Evolutionary conservation across 1,139 yeast genomes (phyloP), one percentile per base, ranked within the genome.

Genomic region (Pichia terricola): DNA sequence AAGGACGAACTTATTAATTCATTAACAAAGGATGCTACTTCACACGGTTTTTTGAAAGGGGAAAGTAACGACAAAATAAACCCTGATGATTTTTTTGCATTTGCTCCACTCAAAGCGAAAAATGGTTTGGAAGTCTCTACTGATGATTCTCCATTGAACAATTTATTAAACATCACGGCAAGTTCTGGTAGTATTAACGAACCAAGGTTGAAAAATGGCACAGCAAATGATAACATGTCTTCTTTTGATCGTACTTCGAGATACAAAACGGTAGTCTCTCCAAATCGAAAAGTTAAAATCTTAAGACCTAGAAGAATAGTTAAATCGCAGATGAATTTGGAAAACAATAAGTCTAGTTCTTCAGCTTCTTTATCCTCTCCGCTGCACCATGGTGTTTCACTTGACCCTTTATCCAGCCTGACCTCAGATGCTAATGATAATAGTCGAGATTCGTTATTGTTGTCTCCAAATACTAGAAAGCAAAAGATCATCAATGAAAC

Each of bases 241-340:
- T 16, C 22, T 16, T 16, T 16, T 16, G 22, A 16, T 16, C 22
- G 22, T 16, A 16, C 22, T 16, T 16, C 22, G 22, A 30, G 11
- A 30, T 30, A 8, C 11, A 30, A 30, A 30, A 11, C 10, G 11
- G 38, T 55, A 4, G 44, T 55, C 1, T 66, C 72, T 1, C 72
- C 73, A 25, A 54, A 64, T 45, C 56, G 60, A 49, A 54, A 61
- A 50, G 51, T 58, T 33, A 43, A 56, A 45, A 61, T 70, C 42
- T 70, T 70, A 53, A 70, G 69, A 48, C 72, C 73, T 4, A 67
- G 77, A 28, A 64, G 83, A 48, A 38, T 44, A 3, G 67, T 68
- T 2, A 59, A 75, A 40, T 69, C 34, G 4, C 22, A 16, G 22
- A 16, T 16, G 22, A 16, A 16, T 16, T 16, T 16, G 22, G 22